Conservation (phyloP, 2,329 filamentous ascomycete genomes). For the Stylonectria norvegica region DNA sequence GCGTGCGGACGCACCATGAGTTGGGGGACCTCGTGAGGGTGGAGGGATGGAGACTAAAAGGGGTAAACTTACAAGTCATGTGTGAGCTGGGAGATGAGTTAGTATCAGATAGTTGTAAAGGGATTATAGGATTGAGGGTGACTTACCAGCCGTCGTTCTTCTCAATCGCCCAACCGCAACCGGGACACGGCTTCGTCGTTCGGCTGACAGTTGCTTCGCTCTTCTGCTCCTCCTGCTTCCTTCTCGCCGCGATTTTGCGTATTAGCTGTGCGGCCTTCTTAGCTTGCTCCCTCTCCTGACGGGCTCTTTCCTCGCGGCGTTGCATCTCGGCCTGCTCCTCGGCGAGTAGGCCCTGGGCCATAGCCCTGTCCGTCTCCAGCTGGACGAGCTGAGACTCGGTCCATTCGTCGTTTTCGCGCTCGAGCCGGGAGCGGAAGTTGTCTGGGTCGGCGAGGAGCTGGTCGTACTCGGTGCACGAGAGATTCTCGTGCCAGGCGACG, state of each 20-base stretch:
- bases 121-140: not conserved
- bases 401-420: conserved; percentile 32
- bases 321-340: conserved; percentile 29
- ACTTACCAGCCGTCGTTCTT: conserved; percentile 42
- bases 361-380: conserved; percentile 41
- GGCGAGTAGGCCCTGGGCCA: conserved; percentile 32
- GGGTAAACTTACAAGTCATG: conserved; percentile 39
- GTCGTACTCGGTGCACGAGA: conserved; percentile 44
- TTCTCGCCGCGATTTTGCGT: conserved; percentile 26
- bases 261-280: conserved; percentile 27
- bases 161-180: conserved; percentile 37
- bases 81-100: conserved; percentile 32
- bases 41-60: not conserved
- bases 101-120: conserved; percentile 13
- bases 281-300: conserved; percentile 20
- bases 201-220: conserved; percentile 26
- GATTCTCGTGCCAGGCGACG: conserved; percentile 39
- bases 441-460: conserved; percentile 35
- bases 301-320: conserved; percentile 21
- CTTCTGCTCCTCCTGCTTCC: conserved; percentile 34
- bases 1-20: conserved; percentile 14
- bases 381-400: conserved; percentile 44
- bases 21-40: conserved; percentile 2
- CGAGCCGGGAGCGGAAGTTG: conserved; percentile 37
- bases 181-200: conserved; percentile 38